These are phyloP conservation scores for Marasmius sp. DNA, from an alignment of 1,284 basidiomycete genomes.

Conservation along the genomic window DNA sequence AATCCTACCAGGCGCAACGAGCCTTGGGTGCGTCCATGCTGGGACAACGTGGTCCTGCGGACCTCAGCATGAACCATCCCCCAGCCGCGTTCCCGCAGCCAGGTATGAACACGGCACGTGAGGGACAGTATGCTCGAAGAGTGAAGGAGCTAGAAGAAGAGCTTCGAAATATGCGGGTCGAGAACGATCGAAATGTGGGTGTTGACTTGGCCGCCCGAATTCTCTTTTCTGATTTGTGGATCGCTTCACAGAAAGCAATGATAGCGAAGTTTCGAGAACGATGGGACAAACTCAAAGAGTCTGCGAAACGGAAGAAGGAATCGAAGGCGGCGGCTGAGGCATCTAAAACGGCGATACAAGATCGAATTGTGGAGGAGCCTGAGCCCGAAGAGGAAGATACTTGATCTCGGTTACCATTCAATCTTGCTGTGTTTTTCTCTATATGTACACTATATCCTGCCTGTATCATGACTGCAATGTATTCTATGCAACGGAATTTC, in stretches of 20 bases:
- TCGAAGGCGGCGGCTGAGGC: slow-evolving; percentile 64
- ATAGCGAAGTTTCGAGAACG: slow-evolving; percentile 82
- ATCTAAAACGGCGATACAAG: slow-evolving; percentile 47
- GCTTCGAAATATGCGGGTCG: slow-evolving; percentile 55
- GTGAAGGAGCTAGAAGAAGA: slow-evolving; percentile 82
- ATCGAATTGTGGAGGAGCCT: slow-evolving; percentile 76
- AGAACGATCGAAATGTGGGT: slow-evolving; percentile 82
- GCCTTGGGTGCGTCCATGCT: slow-evolving; percentile 69
- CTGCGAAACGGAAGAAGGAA: slow-evolving; percentile 83
- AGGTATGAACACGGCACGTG: slow-evolving; percentile 56
- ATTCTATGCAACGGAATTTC: too few species aligned
- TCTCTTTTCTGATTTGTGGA: slow-evolving; percentile 12
- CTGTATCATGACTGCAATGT: too few species aligned
- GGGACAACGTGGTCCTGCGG: slow-evolving; percentile 47
- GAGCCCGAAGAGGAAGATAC: slow-evolving; percentile 65
- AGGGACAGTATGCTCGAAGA: slow-evolving; percentile 65
- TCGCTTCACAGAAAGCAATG: slow-evolving; percentile 65
- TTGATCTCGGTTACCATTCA: slow-evolving; percentile 5
- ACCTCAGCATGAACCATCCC: slow-evolving; percentile 56
- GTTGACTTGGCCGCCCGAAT: slow-evolving; percentile 3
- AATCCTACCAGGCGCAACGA: slow-evolving; percentile 59
- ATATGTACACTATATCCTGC: not conserved
- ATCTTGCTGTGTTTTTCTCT: slow-evolving; percentile 3
- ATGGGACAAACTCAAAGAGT: slow-evolving; percentile 88
- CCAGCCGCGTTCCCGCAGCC: slow-evolving; percentile 46